Percentiles rank a stretch among this genome's conserved stretches.
Evolutionary conservation across 2,329 filamentous ascomycete genomes (phyloP).

Genomic region (Periconia sp.): DNA sequence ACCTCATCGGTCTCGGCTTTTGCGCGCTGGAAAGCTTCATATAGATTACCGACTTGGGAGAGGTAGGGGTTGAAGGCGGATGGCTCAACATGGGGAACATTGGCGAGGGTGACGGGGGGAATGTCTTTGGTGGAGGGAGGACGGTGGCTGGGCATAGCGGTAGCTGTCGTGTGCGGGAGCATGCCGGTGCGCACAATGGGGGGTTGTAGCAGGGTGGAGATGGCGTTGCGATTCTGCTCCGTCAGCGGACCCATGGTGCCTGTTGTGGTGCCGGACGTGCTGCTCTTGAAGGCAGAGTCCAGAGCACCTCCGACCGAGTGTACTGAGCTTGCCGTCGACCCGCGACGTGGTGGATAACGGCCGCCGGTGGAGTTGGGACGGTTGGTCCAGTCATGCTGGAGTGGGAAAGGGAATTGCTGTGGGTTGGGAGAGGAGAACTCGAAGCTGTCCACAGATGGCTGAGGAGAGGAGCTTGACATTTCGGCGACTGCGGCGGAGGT

Average conservation of each 20-base stretch:
- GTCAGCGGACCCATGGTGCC: constrained; percentile 55
- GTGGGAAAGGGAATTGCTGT: constrained; percentile 50
- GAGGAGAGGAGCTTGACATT: constrained; percentile 47
- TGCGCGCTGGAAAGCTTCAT: constrained; percentile 83
- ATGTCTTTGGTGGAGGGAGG: constrained; percentile 87
- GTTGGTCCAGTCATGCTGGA: constrained; percentile 58
- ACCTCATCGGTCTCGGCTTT: constrained; percentile 72
- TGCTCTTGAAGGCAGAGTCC: constrained; percentile 65
- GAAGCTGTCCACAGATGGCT: constrained; percentile 53
- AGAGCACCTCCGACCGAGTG: constrained; percentile 83
- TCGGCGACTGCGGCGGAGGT: constrained; percentile 29
- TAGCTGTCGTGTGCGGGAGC: constrained; percentile 73
- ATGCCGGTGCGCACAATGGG: constrained; percentile 88
- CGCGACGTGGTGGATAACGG: constrained; percentile 64
- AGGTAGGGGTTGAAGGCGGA: constrained; percentile 84
- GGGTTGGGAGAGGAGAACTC: constrained; percentile 48
- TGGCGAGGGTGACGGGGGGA: constrained; percentile 86
- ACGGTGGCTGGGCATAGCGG: constrained; percentile 68
- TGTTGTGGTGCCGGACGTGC: constrained; percentile 26
- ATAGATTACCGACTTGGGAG: constrained; percentile 79
- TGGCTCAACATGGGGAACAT: constrained; percentile 78
- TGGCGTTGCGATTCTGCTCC: constrained; percentile 87
- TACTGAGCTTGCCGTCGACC: constrained; percentile 84
- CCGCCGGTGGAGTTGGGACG: constrained; percentile 50
- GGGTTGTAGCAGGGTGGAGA: constrained; percentile 88